Conservation (phyloP, 768 basidiomycete species). For the Jaapia argillacea region DNA sequence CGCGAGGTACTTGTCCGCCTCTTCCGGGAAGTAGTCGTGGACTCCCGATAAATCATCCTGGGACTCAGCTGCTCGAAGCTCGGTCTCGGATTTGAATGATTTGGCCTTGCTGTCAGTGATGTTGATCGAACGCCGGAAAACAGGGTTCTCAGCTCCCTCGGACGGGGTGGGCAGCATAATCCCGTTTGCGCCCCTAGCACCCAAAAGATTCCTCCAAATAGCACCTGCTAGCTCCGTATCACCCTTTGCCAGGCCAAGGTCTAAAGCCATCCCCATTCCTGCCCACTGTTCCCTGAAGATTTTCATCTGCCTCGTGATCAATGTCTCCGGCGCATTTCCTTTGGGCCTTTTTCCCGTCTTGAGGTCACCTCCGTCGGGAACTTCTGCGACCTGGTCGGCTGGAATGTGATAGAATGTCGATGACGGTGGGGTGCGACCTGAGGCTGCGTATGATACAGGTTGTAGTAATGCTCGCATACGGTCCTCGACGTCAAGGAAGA, state of each 20-base stretch:
- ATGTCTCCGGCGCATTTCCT: conserved; percentile 26
- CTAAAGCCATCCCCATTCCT: conserved; percentile 71
- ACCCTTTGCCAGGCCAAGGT: conserved; percentile 62
- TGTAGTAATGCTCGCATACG: conserved; percentile 77
- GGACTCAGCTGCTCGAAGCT: conserved; percentile 36
- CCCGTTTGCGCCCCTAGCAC: conserved; percentile 70
- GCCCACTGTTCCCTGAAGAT: conserved; percentile 89
- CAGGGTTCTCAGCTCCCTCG: conserved; percentile 10
- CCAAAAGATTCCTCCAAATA: conserved; percentile 88
- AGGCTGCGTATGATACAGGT: conserved; percentile 27
- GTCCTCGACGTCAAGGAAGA: conserved; percentile 90
- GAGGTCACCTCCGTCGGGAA: neutral
- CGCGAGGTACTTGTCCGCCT: conserved; percentile 15
- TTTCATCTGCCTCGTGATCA: conserved; percentile 83
- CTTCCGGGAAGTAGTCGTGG: neutral
- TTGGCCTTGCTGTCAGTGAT: conserved; percentile 38
- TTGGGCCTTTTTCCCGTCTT: neutral
- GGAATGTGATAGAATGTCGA: conserved; percentile 12
- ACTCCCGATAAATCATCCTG: conserved; percentile 65
- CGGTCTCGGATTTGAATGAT: neutral
- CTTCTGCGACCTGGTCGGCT: neutral
- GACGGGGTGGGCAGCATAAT: conserved; percentile 34
- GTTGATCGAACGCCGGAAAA: conserved; percentile 57
- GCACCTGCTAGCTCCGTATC: conserved; percentile 83
- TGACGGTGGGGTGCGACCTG: conserved; percentile 18